Base-by-base conservation (phyloP, 208 protist species). In the Hexamita inflata region DNA sequence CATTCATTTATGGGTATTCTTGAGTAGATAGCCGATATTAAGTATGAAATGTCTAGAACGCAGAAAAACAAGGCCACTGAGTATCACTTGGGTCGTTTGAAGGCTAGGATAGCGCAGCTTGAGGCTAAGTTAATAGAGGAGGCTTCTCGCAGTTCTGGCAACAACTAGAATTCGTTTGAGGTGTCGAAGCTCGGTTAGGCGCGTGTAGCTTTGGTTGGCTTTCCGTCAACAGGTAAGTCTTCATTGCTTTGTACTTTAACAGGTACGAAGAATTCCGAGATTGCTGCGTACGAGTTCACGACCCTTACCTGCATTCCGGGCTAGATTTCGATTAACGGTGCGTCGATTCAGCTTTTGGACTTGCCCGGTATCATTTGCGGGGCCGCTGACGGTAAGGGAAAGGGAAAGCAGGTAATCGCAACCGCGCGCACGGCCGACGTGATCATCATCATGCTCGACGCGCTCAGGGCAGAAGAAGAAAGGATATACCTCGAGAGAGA, bases 61-160 rank as follows among this genome's bases (percentile, higher is more conserved):
- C 94, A 98, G 76, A 95, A 95, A 73, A 98, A 98, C 83, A 98
- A 98, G 80, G 93, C 93, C 60, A 97, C 94, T 29, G 90, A 95
- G 80, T 67, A 94, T 81, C 93, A 96, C 86, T 76, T 97, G 7
- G 91, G 93, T 42, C 81, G 88, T 2, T 83, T 97, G 13, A 96
- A 96, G 77, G 94, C 92, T 19, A 94, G 94, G 78, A 78, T 97
- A 65, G 93, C 92, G 0, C 86, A 88, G 74, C 89, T 95, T 0
- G 35, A 45, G 41, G 13, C 32, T 34, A 35, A 81, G 53, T 35
- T 81, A 1, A 0, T 80, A 24, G 64, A 57, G 1, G 9, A 79
- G 34, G 32, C 2, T 13, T 73, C 77, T 9, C 61, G n/a, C 13
- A n/a, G 53, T 11, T 13, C 24, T 15, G 73, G 68, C 19, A 4